phyloP scores from a whole-genome alignment of 2,329 filamentous ascomycete genomes.

The Cephalotrichum gorgonifer region DNA sequence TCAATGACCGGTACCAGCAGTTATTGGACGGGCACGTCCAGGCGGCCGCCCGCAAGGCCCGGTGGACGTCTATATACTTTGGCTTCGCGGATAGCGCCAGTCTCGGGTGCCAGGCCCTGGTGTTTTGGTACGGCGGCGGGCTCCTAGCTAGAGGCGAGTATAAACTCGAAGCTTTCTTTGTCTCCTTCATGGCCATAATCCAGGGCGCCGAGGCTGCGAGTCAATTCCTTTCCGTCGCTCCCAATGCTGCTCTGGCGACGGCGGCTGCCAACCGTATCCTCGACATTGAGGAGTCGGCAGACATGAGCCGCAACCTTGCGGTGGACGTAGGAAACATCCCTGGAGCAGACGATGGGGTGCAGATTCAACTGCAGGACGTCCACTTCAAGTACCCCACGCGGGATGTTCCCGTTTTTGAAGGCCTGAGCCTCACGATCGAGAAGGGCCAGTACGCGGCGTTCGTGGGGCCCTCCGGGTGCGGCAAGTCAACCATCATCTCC shows the following conservation, averaged over 20 bases:
- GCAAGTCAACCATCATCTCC: slow-evolving; percentile 62
- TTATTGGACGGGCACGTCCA: slow-evolving; percentile 50
- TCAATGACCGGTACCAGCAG: slow-evolving; percentile 48
- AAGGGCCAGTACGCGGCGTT: slow-evolving; percentile 62
- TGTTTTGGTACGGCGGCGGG: slow-evolving; percentile 57
- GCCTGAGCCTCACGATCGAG: slow-evolving; percentile 52
- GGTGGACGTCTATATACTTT: slow-evolving; percentile 53
- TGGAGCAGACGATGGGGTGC: slow-evolving; percentile 36
- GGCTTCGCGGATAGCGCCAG: slow-evolving; percentile 59
- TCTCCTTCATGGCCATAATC: slow-evolving; percentile 55
- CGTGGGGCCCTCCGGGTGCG: slow-evolving; percentile 60
- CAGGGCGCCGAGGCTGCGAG: slow-evolving; percentile 59
- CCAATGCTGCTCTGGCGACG: slow-evolving; percentile 50
- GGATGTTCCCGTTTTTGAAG: slow-evolving; percentile 45
- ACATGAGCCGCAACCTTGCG: slow-evolving; percentile 22
- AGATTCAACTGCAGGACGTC: slow-evolving; percentile 45
- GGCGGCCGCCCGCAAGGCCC: slow-evolving; percentile 49
- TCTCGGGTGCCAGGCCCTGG: slow-evolving; percentile 51
- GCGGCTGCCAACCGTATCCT: slow-evolving; percentile 53
- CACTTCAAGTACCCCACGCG: slow-evolving; percentile 52
- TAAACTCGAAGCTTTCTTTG: slow-evolving; percentile 33
- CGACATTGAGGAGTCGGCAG: slow-evolving; percentile 53
- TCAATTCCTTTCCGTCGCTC: slow-evolving; percentile 56
- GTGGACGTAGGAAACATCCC: slow-evolving; percentile 25
- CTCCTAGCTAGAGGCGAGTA: slow-evolving; percentile 44